Base-by-base conservation (phyloP, 352 stramenopile species). In the Stramenopiles sp. region DNA sequence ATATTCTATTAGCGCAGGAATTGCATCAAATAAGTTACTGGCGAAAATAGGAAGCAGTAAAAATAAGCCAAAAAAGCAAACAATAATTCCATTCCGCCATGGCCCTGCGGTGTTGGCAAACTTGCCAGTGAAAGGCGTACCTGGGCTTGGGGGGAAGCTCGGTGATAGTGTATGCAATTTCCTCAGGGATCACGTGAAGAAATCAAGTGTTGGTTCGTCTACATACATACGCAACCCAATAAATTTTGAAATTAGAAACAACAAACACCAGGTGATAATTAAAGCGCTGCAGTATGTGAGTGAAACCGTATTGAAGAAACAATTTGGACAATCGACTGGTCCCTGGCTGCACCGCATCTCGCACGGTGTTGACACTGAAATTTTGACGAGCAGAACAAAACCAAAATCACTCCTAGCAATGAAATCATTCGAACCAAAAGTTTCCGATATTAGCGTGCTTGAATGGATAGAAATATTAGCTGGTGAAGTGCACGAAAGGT, bases 61-160 rank as follows among this genome's bases (percentile, higher is more conserved):
- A 81, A 82, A 88, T 81, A 88, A 88, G 82, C 85, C 85, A 30
- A 86, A 87, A 67, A 82, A 87, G 30, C 85, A 88, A 81, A 88
- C 85, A 22, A 71, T 88, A 22, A 81, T 86, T 0, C 83, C 81
- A 29, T 33, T 27, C 14, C 32, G 7, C n/a, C 81, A 67, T 32
- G 75, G 32, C 0, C 32, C 31, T 4, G 31, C 32, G 27, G 67
- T 84, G 0, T 32, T 83, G 30, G 55, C 44, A 7, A 75, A 67
- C 0, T 71, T 84, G n/a, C 82, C 82, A 25, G 30, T 84, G 0
- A 32, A 27, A 22, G 83, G 83, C 39, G 31, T 84, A n/a, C 78
- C 80, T 14, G 67, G 80, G 22, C 55, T 84, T 7, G 82, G 82
- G 27, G 82, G 82, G 30, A 81, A 83, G 44, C 44, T 82, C 1